phyloP scores from a whole-genome alignment of 768 basidiomycete genomes.

The Suillus occidentalis region DNA sequence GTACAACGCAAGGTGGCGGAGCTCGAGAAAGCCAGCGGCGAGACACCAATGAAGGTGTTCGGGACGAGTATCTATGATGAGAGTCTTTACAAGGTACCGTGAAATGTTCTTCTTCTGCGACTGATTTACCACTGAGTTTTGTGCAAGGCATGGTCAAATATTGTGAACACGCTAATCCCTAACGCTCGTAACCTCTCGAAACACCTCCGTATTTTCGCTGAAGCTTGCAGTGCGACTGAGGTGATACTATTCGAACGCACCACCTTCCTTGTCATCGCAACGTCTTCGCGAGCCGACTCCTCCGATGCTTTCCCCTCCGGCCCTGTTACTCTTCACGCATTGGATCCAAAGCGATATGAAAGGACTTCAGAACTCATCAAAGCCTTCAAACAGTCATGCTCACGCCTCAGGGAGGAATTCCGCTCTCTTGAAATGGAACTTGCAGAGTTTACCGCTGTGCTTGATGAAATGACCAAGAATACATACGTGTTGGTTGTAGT shows the following conservation, averaged over 20 bases:
- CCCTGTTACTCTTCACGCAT: conserved; percentile 40
- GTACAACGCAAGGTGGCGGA: conserved; percentile 77
- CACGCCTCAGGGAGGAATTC: conserved; percentile 83
- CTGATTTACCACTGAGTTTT: conserved; percentile 11
- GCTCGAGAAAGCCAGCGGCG: conserved; percentile 65
- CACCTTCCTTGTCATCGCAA: conserved; percentile 96
- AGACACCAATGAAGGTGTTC: conserved; percentile 67
- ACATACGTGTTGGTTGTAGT: conserved; percentile 91
- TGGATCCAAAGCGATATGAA: conserved; percentile 76
- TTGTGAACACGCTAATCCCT: conserved; percentile 95
- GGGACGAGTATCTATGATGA: conserved; percentile 98
- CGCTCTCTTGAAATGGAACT: conserved; percentile 85
- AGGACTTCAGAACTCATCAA: conserved; percentile 93
- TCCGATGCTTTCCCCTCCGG: conserved; percentile 29
- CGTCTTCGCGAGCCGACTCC: conserved; percentile 51
- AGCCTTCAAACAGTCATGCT: conserved; percentile 90
- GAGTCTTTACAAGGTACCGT: conserved; percentile 83
- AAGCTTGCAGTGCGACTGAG: conserved; percentile 87
- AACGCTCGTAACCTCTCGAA: conserved; percentile 87
- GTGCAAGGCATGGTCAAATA: conserved; percentile 92
- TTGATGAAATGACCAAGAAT: conserved; percentile 91
- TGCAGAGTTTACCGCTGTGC: conserved; percentile 80
- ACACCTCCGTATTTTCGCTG: conserved; percentile 84
- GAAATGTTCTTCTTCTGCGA: conserved; percentile 5
- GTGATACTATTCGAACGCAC: conserved; percentile 96